Evolutionary conservation across 73 alveolate genomes (phyloP).

Genomic region (Tetrahymena thermophila): DNA sequence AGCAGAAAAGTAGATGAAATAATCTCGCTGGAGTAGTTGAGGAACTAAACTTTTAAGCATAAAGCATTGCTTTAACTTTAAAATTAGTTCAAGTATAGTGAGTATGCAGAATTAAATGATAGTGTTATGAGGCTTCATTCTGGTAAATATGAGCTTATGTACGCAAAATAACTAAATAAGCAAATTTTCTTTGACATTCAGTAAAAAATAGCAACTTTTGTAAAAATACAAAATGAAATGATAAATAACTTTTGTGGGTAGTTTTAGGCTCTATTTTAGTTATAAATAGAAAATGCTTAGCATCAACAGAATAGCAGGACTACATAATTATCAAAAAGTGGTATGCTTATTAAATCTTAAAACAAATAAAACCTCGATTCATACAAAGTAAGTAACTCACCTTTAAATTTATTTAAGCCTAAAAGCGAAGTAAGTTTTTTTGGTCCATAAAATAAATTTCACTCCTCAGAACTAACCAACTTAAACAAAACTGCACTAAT

Average conservation of each 20-base stretch:
- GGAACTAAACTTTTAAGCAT: neutral
- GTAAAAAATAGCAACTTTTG: neutral
- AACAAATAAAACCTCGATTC: neutral
- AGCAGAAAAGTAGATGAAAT: neutral
- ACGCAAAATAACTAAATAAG: neutral
- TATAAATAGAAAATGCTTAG: neutral
- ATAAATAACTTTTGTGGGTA: neutral
- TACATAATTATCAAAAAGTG: neutral
- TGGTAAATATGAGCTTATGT: neutral
- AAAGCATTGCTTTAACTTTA: neutral
- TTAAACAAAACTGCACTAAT: neutral
- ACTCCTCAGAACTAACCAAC: neutral
- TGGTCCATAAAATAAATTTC: neutral
- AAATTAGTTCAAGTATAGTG: neutral
- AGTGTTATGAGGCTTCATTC: neutral
- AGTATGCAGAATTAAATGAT: neutral
- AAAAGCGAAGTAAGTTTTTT: neutral
- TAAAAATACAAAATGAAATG: neutral
- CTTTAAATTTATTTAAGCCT: neutral
- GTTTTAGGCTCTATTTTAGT: neutral
- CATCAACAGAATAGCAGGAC: neutral
- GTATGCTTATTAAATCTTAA: neutral
- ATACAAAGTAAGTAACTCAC: neutral
- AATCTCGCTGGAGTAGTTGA: neutral
- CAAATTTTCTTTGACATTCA: neutral